Percentiles rank a stretch among this genome's conserved stretches.
Conservation (phyloP, 2,329 filamentous ascomycete species). For the Sclerotinia borealis region DNA sequence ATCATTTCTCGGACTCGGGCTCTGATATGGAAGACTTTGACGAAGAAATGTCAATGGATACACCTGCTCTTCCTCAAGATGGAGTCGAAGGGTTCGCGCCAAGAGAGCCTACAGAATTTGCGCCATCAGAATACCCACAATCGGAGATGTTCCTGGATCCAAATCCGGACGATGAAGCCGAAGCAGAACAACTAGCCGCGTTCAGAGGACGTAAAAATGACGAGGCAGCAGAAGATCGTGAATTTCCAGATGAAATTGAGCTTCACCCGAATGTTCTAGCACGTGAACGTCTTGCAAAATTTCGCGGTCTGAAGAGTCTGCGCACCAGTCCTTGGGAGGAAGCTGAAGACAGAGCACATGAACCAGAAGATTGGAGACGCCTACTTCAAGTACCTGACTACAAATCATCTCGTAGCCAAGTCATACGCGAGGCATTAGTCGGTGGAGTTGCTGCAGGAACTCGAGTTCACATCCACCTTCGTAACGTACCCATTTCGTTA, state of each 20-base stretch:
- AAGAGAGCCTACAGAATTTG: constrained; percentile 67
- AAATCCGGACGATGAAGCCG: constrained; percentile 75
- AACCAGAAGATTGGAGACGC: constrained; percentile 85
- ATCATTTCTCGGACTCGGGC: constrained; percentile 69
- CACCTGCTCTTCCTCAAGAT: constrained; percentile 68
- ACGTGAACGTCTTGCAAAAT: constrained; percentile 76
- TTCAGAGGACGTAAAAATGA: constrained; percentile 73
- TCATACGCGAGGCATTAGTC: constrained; percentile 75
- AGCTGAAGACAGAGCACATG: constrained; percentile 76
- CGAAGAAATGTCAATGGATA: constrained; percentile 50
- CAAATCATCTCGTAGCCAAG: constrained; percentile 70
- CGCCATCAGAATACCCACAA: constrained; percentile 83
- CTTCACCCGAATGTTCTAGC: constrained; percentile 82
- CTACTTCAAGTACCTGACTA: constrained; percentile 87
- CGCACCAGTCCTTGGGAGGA: constrained; percentile 84
- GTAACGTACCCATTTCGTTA: constrained; percentile 49
- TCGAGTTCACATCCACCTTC: constrained; percentile 73
- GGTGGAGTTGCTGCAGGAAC: constrained; percentile 82
- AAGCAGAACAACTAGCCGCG: constrained; percentile 69
- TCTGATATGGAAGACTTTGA: constrained; percentile 73
- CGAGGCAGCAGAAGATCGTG: constrained; percentile 82
- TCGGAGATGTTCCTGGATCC: constrained; percentile 82
- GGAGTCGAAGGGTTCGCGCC: constrained; percentile 66
- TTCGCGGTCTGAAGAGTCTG: constrained; percentile 87
- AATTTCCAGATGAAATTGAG: constrained; percentile 97